A percentile compares a stretch with the other conserved stretches of the same genome.
Evolutionary conservation across 768 basidiomycete species (phyloP).

Genomic region (Pisolithus sp.): DNA sequence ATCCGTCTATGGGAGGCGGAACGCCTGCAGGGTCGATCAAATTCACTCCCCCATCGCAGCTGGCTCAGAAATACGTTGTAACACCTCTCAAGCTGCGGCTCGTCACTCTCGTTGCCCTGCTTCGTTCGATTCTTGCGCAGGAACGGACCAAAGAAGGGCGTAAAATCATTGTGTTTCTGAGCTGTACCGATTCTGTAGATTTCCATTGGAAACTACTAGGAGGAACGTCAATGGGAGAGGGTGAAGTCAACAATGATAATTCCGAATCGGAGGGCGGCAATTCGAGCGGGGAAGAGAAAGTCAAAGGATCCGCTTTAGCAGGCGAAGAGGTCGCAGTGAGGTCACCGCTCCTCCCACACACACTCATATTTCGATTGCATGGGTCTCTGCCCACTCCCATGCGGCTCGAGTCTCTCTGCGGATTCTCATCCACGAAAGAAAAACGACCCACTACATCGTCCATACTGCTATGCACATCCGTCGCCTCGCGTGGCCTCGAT

Average conservation of each 20-base stretch:
- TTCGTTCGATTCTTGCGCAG: slow-evolving; percentile 73
- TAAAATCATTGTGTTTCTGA: slow-evolving; percentile 92
- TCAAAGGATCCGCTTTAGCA: slow-evolving; percentile 19
- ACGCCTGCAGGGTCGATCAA: slow-evolving; percentile 35
- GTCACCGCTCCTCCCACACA: slow-evolving; percentile 75
- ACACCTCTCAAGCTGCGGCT: slow-evolving; percentile 92
- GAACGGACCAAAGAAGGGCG: slow-evolving; percentile 44
- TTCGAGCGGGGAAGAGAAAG: slow-evolving; percentile 18
- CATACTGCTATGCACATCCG: slow-evolving; percentile 90
- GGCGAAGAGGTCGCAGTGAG: slow-evolving; percentile 45
- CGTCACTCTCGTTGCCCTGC: slow-evolving; percentile 80
- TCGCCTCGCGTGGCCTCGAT: slow-evolving; percentile 97
- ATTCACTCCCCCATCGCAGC: slow-evolving; percentile 91
- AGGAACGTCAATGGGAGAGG: slow-evolving; percentile 57
- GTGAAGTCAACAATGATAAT: slow-evolving; percentile 18
- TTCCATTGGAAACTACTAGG: slow-evolving; percentile 89
- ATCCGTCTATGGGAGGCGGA: slow-evolving; percentile 9
- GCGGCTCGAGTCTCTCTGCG: slow-evolving; percentile 76
- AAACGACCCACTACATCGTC: slow-evolving; percentile 32
- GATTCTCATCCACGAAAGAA: slow-evolving; percentile 48
- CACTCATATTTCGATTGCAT: slow-evolving; percentile 83
- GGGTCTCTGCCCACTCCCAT: slow-evolving; percentile 81
- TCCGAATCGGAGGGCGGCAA: slow-evolving; percentile 21
- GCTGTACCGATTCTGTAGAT: slow-evolving; percentile 96
- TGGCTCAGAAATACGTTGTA: slow-evolving; percentile 84